Conservation (phyloP, 768 basidiomycete genomes). For the Pisolithus albus region DNA sequence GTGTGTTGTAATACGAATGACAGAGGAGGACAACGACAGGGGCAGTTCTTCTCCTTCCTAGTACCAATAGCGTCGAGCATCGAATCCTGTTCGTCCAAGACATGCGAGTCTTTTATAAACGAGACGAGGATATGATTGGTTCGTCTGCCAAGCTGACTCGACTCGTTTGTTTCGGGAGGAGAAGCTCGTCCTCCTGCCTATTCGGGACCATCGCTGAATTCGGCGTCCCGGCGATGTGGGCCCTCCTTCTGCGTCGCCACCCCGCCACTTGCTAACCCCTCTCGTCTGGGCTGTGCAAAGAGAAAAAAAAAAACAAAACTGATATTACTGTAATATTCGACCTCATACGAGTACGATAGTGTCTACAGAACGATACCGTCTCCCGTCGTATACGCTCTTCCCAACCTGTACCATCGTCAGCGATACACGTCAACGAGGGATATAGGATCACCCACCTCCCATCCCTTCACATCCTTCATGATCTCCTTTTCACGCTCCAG, state of each 20-base stretch:
- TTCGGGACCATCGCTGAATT: constrained; percentile 2
- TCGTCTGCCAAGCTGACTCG: constrained; percentile 39
- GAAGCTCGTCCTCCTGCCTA: not conserved
- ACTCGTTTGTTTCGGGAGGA: constrained; percentile 23
- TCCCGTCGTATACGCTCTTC: constrained; percentile 79
- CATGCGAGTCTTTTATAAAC: too few species aligned
- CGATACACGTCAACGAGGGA: constrained; percentile 20
- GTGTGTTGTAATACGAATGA: constrained; percentile 3
- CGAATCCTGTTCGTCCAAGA: constrained; percentile 8
- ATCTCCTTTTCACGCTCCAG: constrained; percentile 76
- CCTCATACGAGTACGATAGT: constrained; percentile 50
- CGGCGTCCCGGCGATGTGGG: not conserved
- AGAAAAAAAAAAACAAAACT: too few species aligned
- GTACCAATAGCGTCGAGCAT: constrained; percentile 16
- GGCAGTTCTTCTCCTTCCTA: too few species aligned
- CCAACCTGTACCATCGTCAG: constrained; percentile 49
- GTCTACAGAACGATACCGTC: constrained; percentile 55
- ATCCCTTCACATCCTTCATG: constrained; percentile 90
- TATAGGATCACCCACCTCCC: constrained; percentile 68
- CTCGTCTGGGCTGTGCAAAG: not conserved
- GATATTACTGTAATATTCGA: too few species aligned
- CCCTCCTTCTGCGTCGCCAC: not conserved
- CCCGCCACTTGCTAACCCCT: not conserved
- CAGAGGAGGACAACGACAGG: too few species aligned
- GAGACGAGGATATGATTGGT: constrained; percentile 18